Conservation (phyloP, 768 basidiomycete genomes). For the Phlebiopsis gigantea region DNA sequence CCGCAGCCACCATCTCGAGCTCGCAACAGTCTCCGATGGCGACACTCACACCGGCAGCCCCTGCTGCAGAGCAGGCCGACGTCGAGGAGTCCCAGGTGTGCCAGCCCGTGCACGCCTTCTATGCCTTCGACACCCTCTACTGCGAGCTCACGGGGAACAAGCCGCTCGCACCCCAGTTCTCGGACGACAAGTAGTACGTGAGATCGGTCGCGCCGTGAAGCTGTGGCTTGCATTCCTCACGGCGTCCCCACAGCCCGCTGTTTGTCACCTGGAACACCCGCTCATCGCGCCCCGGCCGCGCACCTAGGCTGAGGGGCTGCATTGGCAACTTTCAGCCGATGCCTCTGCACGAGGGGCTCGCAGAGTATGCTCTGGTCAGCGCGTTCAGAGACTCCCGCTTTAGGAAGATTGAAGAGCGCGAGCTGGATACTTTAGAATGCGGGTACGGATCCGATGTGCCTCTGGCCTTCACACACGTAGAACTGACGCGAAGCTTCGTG, state of each 20-base stretch:
- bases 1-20: slow-evolving; percentile 1
- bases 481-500: background rate
- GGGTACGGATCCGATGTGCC: slow-evolving; percentile 46
- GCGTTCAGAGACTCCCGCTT: slow-evolving; percentile 89
- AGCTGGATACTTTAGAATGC: slow-evolving; percentile 82
- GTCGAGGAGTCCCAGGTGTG: slow-evolving; percentile 46
- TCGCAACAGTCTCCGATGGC: slow-evolving; percentile 33
- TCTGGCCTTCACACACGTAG: slow-evolving; percentile 2
- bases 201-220: slow-evolving; percentile 23
- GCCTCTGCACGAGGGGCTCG: slow-evolving; percentile 67
- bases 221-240: background rate
- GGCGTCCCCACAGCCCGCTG: slow-evolving; percentile 56
- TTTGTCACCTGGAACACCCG: slow-evolving; percentile 96
- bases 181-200: slow-evolving; percentile 70
- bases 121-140: slow-evolving; percentile 78
- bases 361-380: slow-evolving; percentile 88
- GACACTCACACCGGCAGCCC: slow-evolving; percentile 47
- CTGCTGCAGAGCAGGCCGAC: slow-evolving; percentile 34
- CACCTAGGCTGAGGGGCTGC: slow-evolving; percentile 78
- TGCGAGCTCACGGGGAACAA: slow-evolving; percentile 60
- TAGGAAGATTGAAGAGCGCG: slow-evolving; percentile 66
- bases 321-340: slow-evolving; percentile 89
- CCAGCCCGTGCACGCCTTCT: slow-evolving; percentile 70
- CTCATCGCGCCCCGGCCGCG: slow-evolving; percentile 51
- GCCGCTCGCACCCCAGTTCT: slow-evolving; percentile 58